A percentile compares a stretch with the other conserved stretches of the same genome.
Evolutionary conservation across 23 red algal genomes (phyloP).

Genomic region (Gracilaria vermiculophylla): DNA sequence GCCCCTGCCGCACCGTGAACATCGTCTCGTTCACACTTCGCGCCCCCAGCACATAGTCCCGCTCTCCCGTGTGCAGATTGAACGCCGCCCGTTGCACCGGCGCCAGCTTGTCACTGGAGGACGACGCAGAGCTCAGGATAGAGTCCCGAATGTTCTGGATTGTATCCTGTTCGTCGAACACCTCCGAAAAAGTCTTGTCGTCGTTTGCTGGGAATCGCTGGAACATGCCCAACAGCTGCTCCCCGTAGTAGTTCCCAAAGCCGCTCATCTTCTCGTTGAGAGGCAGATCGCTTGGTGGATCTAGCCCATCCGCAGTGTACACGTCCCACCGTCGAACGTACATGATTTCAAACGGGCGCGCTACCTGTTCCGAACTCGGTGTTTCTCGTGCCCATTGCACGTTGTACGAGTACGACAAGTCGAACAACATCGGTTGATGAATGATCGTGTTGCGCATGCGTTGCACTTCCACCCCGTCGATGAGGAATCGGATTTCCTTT

Average conservation of each 20-base stretch:
- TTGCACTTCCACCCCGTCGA: not conserved
- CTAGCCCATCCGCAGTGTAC: constrained; percentile 19
- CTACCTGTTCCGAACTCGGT: not conserved
- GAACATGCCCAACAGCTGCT: constrained; percentile 13
- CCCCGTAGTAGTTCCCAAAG: constrained; percentile 13
- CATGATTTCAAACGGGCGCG: not conserved
- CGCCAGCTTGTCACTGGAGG: too few species aligned
- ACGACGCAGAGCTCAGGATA: not conserved
- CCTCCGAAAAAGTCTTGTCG: constrained; percentile 31
- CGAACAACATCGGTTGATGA: constrained; percentile 26
- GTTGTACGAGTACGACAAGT: constrained; percentile 29
- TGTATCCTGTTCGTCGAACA: not conserved
- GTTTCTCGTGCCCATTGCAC: constrained; percentile 15
- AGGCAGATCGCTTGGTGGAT: not conserved
- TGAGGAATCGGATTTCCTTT: constrained; percentile 8
- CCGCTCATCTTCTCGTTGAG: constrained; percentile 9
- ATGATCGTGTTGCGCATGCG: constrained; percentile 6
- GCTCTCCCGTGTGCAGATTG: not conserved
- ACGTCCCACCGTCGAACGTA: constrained; percentile 38
- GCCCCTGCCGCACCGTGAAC: not conserved
- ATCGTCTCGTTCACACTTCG: not conserved
- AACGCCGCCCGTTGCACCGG: not conserved
- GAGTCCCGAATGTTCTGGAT: not conserved
- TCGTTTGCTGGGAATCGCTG: constrained; percentile 21
- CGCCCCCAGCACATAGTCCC: not conserved